A percentile compares a stretch with the other conserved stretches of the same genome.
These are phyloP conservation scores for Delitschia confertaspora DNA, from an alignment of 495 filamentous ascomycete genomes.

Conservation along the genomic window DNA sequence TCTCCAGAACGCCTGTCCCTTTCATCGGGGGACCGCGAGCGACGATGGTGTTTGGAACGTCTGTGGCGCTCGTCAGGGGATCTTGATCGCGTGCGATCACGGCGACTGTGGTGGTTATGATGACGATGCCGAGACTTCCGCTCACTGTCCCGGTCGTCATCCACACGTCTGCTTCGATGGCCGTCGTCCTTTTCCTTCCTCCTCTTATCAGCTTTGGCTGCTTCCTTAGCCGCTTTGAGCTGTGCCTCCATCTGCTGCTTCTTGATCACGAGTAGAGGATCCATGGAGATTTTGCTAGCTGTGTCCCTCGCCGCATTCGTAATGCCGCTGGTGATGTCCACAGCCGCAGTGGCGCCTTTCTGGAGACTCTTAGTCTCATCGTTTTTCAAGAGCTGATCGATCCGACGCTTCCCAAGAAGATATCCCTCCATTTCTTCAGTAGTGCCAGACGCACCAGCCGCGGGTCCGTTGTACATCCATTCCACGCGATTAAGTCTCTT, in stretches of 20 bases:
- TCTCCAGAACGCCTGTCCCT: neutral
- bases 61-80: neutral
- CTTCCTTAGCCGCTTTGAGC: slow-evolving; percentile 61
- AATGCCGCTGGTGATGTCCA: slow-evolving; percentile 42
- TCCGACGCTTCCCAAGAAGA: slow-evolving; percentile 79
- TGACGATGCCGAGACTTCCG: slow-evolving; percentile 18
- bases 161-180: slow-evolving; percentile 11
- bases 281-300: slow-evolving; percentile 73
- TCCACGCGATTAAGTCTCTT: slow-evolving; percentile 73
- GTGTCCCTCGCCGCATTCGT: slow-evolving; percentile 65
- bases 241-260: slow-evolving; percentile 85
- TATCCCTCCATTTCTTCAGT: slow-evolving; percentile 93
- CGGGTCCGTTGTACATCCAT: slow-evolving; percentile 94
- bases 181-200: slow-evolving; percentile 35
- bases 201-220: slow-evolving; percentile 37
- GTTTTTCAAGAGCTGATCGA: slow-evolving; percentile 67
- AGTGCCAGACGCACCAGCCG: slow-evolving; percentile 66
- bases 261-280: slow-evolving; percentile 87
- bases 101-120: slow-evolving; percentile 9
- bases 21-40: slow-evolving; percentile 15
- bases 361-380: slow-evolving; percentile 73
- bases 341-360: slow-evolving; percentile 62
- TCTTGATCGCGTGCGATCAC: slow-evolving; percentile 1
- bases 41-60: slow-evolving; percentile 28
- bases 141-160: slow-evolving; percentile 34